Evolutionary conservation across 495 filamentous ascomycete species (phyloP).

Genomic region (Aspergillus steynii): DNA sequence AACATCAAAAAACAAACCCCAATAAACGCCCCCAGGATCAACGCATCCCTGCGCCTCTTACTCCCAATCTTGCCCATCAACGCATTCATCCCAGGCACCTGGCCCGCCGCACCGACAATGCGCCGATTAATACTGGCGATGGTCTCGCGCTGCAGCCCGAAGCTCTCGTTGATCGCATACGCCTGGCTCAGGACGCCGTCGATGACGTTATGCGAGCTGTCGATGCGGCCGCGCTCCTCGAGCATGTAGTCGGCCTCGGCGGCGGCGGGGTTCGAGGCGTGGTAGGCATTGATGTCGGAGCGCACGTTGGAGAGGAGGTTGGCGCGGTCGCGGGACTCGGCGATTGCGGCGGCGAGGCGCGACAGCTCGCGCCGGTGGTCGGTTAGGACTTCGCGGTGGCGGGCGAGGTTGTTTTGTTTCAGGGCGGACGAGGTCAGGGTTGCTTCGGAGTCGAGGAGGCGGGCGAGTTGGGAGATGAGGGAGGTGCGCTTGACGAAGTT

Average conservation of each 20-base stretch:
- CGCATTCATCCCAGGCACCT: constrained; percentile 90
- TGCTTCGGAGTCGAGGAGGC: constrained; percentile 93
- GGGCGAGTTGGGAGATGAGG: constrained; percentile 77
- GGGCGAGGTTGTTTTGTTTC: constrained; percentile 90
- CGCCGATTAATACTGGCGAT: constrained; percentile 82
- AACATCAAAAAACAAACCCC: constrained; percentile 87
- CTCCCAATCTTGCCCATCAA: constrained; percentile 92
- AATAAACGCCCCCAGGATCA: constrained; percentile 89
- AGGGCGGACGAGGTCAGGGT: constrained; percentile 83
- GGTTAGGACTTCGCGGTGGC: constrained; percentile 84
- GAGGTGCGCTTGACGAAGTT: constrained; percentile 65
- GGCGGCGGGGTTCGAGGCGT: constrained; percentile 71
- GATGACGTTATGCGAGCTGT: constrained; percentile 81
- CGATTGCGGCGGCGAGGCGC: constrained; percentile 66
- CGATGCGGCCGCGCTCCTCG: constrained; percentile 79
- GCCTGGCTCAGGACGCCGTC: constrained; percentile 94
- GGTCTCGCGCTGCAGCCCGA: constrained; percentile 82
- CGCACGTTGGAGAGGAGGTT: constrained; percentile 92
- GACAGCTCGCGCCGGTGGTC: constrained; percentile 84
- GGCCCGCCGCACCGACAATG: constrained; percentile 82
- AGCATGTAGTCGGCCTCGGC: constrained; percentile 97
- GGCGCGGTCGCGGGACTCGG: constrained; percentile 75
- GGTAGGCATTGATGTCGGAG: constrained; percentile 88
- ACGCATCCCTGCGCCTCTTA: constrained; percentile 92
- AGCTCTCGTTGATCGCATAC: constrained; percentile 93